phyloP scores from a whole-genome alignment of 805 yeast genomes.

The Priceomyces haplophilus region DNA sequence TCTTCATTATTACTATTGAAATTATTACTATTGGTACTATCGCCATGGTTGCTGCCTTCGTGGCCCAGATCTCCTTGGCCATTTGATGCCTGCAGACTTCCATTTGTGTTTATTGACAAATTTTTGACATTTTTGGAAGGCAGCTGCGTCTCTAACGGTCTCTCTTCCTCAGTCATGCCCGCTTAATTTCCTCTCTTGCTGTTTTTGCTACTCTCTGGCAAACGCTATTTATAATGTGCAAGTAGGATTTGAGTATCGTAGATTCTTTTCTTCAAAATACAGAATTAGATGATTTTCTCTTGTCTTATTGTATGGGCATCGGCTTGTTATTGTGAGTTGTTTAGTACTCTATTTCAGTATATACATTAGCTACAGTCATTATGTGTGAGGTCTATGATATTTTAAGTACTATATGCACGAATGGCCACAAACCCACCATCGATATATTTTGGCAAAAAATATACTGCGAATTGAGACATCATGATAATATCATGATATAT shows the following conservation, averaged over 20 bases:
- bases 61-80: not conserved
- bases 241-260: not conserved
- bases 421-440: constrained; percentile 3
- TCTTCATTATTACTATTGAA: not conserved
- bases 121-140: constrained; percentile 9
- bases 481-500: too few species aligned
- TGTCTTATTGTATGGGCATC: not conserved
- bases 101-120: constrained; percentile 6
- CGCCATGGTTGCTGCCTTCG: not conserved
- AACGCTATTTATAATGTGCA: not conserved
- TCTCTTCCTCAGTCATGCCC: constrained; percentile 2
- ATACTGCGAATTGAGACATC: too few species aligned
- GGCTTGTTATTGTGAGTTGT: not conserved
- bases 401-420: constrained; percentile 2
- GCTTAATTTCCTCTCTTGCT: constrained; percentile 1
- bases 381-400: not conserved
- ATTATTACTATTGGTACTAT: not conserved
- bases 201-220: not conserved
- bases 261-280: not conserved
- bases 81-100: not conserved
- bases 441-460: not conserved
- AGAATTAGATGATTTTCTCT: not conserved
- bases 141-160: not conserved
- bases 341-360: not conserved
- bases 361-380: not conserved